A percentile compares a stretch with the other conserved stretches of the same genome.
Conservation (phyloP, 2,329 filamentous ascomycete species). For the Aureobasidium sp. region DNA sequence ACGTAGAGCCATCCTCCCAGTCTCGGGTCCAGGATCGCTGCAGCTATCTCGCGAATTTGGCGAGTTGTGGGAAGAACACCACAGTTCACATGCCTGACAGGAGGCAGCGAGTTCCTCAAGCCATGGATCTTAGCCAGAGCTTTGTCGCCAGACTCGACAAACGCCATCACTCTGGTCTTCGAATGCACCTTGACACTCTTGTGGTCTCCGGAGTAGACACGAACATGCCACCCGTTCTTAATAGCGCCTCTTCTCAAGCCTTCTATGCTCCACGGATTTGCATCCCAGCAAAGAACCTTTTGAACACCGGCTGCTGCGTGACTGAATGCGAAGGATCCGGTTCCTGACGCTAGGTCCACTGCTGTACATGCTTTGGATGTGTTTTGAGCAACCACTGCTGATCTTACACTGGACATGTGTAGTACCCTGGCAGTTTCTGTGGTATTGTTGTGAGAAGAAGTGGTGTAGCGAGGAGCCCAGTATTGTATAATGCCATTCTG, state of each 20-base stretch:
- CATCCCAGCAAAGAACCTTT: conserved; percentile 75
- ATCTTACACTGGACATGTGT: conserved; percentile 25
- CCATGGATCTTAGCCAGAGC: conserved; percentile 22
- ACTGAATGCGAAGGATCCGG: conserved; percentile 87
- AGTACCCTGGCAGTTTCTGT: conserved; percentile 78
- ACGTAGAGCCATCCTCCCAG: conserved; percentile 50
- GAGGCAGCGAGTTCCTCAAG: conserved; percentile 21
- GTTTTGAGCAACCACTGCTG: conserved; percentile 14
- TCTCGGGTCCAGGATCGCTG: conserved; percentile 36
- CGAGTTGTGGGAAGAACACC: conserved; percentile 48
- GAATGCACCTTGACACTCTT: background rate
- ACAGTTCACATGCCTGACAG: conserved; percentile 50
- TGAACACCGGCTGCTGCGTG: conserved; percentile 65
- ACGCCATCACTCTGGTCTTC: conserved; percentile 28
- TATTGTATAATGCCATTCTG: conserved; percentile 71
- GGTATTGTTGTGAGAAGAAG: conserved; percentile 90
- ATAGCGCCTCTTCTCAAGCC: conserved; percentile 33
- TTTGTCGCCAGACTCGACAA: conserved; percentile 31
- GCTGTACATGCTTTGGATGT: conserved; percentile 20
- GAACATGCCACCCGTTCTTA: conserved; percentile 31
- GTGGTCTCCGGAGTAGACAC: background rate
- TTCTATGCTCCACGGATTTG: conserved; percentile 54
- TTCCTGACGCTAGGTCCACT: conserved; percentile 83
- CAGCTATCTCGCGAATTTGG: conserved; percentile 41
- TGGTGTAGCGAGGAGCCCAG: conserved; percentile 85